A percentile compares a stretch with the other conserved stretches of the same genome.
Conservation (phyloP, 108 stramenopile species). For the Nitzschia palea region DNA sequence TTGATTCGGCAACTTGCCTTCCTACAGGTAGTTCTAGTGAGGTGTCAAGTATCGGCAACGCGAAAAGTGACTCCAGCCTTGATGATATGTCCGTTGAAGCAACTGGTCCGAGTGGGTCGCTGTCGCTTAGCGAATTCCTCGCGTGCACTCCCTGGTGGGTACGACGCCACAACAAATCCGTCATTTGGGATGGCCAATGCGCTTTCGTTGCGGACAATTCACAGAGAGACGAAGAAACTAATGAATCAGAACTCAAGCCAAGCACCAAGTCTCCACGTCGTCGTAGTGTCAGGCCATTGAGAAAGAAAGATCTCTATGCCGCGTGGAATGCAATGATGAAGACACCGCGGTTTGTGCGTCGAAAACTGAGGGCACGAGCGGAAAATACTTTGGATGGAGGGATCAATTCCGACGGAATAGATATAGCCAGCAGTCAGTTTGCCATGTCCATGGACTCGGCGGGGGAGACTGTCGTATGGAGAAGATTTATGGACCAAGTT, state of each 20-base stretch:
- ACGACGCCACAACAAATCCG: slow-evolving; percentile 42
- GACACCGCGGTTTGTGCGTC: slow-evolving; percentile 61
- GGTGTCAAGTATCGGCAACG: slow-evolving; percentile 6
- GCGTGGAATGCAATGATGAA: slow-evolving; percentile 85
- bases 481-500: slow-evolving; percentile 79
- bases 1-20: slow-evolving; percentile 32
- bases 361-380: slow-evolving; percentile 28
- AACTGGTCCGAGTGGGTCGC: neutral
- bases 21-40: slow-evolving; percentile 13
- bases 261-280: slow-evolving; percentile 17
- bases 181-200: slow-evolving; percentile 79
- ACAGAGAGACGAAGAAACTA: neutral
- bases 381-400: neutral
- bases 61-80: slow-evolving; percentile 18
- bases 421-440: slow-evolving; percentile 1
- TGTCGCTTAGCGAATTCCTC: slow-evolving; percentile 54
- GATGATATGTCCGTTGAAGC: slow-evolving; percentile 13
- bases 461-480: slow-evolving; percentile 69
- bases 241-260: slow-evolving; percentile 6
- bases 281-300: slow-evolving; percentile 46
- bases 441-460: slow-evolving; percentile 39
- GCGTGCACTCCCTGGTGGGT: slow-evolving; percentile 78
- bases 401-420: neutral
- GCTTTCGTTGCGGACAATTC: slow-evolving; percentile 39
- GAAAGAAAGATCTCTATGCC: slow-evolving; percentile 81